Evolutionary conservation across 768 basidiomycete genomes (phyloP), one percentile per base, ranked within the genome.

Genomic region (Rhizopogon vinicolor): DNA sequence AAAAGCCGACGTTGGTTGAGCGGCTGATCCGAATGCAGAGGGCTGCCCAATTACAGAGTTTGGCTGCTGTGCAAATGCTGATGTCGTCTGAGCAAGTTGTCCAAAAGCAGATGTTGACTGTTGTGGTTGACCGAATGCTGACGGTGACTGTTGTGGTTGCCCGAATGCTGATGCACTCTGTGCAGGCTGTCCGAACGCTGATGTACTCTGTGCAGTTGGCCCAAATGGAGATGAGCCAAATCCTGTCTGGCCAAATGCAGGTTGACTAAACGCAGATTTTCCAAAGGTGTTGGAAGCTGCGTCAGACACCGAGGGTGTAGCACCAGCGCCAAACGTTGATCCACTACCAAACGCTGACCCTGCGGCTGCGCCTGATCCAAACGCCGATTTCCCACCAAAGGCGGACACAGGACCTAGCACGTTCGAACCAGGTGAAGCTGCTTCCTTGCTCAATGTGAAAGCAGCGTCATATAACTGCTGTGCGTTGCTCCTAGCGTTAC

Each of bases 381-480:
- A 68, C 33, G 69, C 52, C 41, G 69, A 58, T 43, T 61, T 29
- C 48, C 57, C 51, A 22, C 68, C 53, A 44, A 63, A 60, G 10
- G 63, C 44, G 13, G 72, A 65, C 0, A 41, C 54, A 13, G 57
- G 25, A 9, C 45, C 60, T 14, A 58, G 62, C 5, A 57, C 25
- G n/a, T 18, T 53, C 31, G 59, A 35, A 10, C 52, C 31, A 39
- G 53, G 18, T 13, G 18, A 56, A 14, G 68, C 52, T 14, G 58
- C 41, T 28, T 68, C 61, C 41, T 55, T 55, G 54, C 76, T 79
- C 55, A 76, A 72, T 58, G 77, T 77, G 9, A 69, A 53, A 1
- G 86, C 84, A 61, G 81, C 77, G 13, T 84, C 77, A 53, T 77
- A 82, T 0, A 78, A 72, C 60, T 82, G 76, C 50, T 65, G 62